Percentiles rank a stretch among this genome's conserved stretches.
phyloP scores from a whole-genome alignment of 208 protist genomes.

The Leishmania gerbilli region DNA sequence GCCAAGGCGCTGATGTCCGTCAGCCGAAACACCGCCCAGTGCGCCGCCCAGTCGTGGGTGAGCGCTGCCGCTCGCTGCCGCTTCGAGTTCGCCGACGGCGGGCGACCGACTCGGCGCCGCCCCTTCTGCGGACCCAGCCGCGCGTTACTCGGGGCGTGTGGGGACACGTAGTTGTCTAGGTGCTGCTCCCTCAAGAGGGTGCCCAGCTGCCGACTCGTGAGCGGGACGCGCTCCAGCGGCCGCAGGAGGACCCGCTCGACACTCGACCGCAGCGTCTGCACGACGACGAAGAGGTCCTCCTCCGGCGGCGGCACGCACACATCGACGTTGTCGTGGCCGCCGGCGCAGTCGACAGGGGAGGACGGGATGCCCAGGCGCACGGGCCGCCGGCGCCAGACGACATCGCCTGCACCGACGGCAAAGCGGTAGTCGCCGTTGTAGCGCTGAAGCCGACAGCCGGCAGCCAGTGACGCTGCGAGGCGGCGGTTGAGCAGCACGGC shows the following conservation, averaged over 20 bases:
- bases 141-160: conserved; percentile 3
- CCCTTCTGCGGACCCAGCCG: background rate
- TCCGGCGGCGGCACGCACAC: conserved; percentile 27
- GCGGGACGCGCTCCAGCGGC: conserved; percentile 27
- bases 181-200: conserved; percentile 37
- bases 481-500: conserved; percentile 63
- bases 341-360: background rate
- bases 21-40: conserved; percentile 32
- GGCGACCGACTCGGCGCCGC: background rate
- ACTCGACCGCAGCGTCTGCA: conserved; percentile 36
- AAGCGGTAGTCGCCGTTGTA: conserved; percentile 85
- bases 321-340: background rate
- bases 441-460: conserved; percentile 39
- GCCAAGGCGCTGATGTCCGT: conserved; percentile 4
- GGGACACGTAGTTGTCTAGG: conserved; percentile 35
- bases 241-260: conserved; percentile 59
- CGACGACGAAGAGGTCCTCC: conserved; percentile 72
- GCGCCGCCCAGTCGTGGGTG: conserved; percentile 8
- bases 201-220: conserved; percentile 15
- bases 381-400: conserved; percentile 77
- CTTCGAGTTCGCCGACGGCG: conserved; percentile 1
- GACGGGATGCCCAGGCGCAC: background rate
- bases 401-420: conserved; percentile 61
- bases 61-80: background rate
- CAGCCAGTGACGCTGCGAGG: background rate